phyloP scores from a whole-genome alignment of 192 early-diverging fungal species.

The Powellomyces hirtus region DNA sequence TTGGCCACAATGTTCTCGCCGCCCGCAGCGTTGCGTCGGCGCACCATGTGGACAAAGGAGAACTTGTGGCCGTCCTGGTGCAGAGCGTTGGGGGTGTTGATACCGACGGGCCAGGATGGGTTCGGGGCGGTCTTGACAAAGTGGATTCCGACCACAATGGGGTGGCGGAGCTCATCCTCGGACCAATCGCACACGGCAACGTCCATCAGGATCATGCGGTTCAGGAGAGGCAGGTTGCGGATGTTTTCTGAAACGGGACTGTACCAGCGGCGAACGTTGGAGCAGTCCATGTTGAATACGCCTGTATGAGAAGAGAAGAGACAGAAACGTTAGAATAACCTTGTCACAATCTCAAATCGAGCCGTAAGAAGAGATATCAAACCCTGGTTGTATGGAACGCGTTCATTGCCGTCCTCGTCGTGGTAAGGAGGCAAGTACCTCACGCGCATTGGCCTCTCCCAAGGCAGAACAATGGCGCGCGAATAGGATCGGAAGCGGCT shows the following conservation, averaged over 20 bases:
- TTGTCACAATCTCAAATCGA: no score
- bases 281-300: conserved; percentile 4
- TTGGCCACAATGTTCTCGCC: conserved; percentile 5
- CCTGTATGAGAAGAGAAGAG: not conserved
- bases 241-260: not conserved
- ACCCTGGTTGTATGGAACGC: no score
- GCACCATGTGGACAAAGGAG: conserved; percentile 13
- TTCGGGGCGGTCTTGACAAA: conserved; percentile 15
- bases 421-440: conserved; percentile 7
- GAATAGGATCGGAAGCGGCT: not conserved
- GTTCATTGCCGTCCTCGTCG: not conserved
- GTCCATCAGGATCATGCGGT: conserved; percentile 8
- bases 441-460: conserved; percentile 9
- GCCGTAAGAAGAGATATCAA: no score
- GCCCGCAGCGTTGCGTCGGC: not conserved
- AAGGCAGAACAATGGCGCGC: conserved; percentile 4
- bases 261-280: conserved; percentile 15
- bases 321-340: not conserved
- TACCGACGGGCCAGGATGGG: conserved; percentile 5
- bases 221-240: not conserved
- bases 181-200: conserved; percentile 4
- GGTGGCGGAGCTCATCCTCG: conserved; percentile 13
- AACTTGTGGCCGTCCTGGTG: conserved; percentile 19
- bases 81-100: conserved; percentile 16
- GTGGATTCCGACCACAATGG: conserved; percentile 14